Base-by-base conservation (phyloP, 2,329 filamentous ascomycete genomes). In the Claviceps maximensis region DNA sequence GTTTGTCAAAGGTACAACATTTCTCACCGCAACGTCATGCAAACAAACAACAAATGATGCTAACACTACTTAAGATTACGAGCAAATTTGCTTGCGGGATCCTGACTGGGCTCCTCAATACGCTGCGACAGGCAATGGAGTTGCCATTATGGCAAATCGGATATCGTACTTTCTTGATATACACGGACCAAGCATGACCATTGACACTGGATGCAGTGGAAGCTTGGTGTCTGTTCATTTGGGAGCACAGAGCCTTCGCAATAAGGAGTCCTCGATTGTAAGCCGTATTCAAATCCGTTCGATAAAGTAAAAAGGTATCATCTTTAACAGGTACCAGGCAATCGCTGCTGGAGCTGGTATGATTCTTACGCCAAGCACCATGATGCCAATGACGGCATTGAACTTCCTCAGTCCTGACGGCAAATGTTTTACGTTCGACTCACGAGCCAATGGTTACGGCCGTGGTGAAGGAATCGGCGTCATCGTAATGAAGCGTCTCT, bases 401-500 rank as follows among this genome's bases (percentile, higher is more conserved):
- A 76, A 75, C 56, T 77, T 79, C 50, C 65, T 79, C 0, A 76
- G 74, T 45, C 70, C 74, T 1, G 70, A 75, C 53, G 75, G 76
- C 1, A 75, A 70, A 54, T 74, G 69, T 38, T 74, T 74, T 55
- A 76, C 76, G 5, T 83, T 78, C 59, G 81, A 82, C 58, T 61
- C 69, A n/a, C 70, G 72, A 3, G 82, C 79, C 19, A 77, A 79
- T 54, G 83, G 83, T 1, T 86, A 85, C 59, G 80, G 76, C 0
- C 72, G 82, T 33, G 82, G 81, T 1, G 83, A 86, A 59, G 83
- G 82, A 0, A 70, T 78, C 27, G 79, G 74, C 0, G 71, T 78
- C n/a, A 64, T 86, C 1, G 59, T 84, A 3, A 60, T 86, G 47
- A 85, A 85, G 63, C 73, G 73, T 1, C 66, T 85, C 0, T 66